These are phyloP conservation scores for Phaeosphaeria sp. DNA, from an alignment of 2,329 filamentous ascomycete genomes.

Conservation along the genomic window DNA sequence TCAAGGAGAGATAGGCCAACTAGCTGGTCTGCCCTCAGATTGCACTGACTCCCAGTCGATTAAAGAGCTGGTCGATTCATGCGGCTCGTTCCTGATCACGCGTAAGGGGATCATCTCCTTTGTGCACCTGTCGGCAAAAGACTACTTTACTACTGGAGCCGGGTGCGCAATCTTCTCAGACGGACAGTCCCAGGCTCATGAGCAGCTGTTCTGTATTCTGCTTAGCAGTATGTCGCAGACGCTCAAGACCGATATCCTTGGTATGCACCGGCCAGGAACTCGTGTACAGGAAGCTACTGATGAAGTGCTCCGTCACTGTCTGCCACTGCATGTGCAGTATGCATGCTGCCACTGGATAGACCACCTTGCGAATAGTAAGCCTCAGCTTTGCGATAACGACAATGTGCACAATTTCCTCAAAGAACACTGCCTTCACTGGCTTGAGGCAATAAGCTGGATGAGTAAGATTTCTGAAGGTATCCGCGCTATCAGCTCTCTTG, in stretches of 20 bases:
- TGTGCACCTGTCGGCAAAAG: constrained; percentile 50
- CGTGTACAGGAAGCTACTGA: not conserved
- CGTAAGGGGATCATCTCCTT: constrained; percentile 24
- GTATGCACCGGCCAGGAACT: not conserved
- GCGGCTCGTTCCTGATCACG: constrained; percentile 50
- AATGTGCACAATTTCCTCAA: constrained; percentile 11
- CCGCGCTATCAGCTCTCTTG: not conserved
- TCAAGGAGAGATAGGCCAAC: not conserved
- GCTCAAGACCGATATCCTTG: constrained; percentile 22
- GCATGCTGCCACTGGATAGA: not conserved
- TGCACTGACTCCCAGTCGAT: not conserved
- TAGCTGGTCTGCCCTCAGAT: constrained; percentile 9
- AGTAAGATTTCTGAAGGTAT: not conserved
- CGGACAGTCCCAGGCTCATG: not conserved
- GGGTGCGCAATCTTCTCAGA: not conserved
- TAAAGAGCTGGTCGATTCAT: constrained; percentile 21
- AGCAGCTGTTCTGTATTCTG: not conserved
- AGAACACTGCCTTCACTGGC: not conserved
- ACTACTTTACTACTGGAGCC: constrained; percentile 46
- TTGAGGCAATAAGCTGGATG: not conserved
- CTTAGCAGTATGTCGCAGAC: constrained; percentile 19
- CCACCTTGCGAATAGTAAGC: not conserved
- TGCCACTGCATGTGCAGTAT: not conserved
- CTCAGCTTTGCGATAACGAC: not conserved
- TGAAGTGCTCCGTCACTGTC: not conserved